A percentile compares a stretch with the other conserved stretches of the same genome.
Conservation (phyloP, 352 stramenopile genomes). For the Phytopythium litorale region DNA sequence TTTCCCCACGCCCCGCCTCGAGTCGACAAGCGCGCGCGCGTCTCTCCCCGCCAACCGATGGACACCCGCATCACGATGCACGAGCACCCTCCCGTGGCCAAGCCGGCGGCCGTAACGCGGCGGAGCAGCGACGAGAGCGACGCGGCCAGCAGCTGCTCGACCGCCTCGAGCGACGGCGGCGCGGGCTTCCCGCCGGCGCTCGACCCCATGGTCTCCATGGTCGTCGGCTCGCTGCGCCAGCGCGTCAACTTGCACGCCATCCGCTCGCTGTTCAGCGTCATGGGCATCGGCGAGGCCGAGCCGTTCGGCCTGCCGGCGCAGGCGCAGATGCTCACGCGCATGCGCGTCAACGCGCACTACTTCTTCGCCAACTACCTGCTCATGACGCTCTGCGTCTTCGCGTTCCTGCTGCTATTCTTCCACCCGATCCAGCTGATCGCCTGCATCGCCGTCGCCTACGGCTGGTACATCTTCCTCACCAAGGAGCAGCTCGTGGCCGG, state of each 20-base stretch:
- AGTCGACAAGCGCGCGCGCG: no score
- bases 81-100: not conserved
- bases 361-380: constrained; percentile 79
- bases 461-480: constrained; percentile 66
- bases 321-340: constrained; percentile 39
- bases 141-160: constrained; percentile 1
- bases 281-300: constrained; percentile 52
- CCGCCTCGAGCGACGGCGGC: not conserved
- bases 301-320: constrained; percentile 57
- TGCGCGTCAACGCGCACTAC: constrained; percentile 67
- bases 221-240: constrained; percentile 37
- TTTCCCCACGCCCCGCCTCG: not conserved
- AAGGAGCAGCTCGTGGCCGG: constrained; percentile 41
- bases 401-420: constrained; percentile 71
- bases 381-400: constrained; percentile 48
- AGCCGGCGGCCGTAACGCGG: not conserved
- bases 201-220: constrained; percentile 23
- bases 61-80: not conserved
- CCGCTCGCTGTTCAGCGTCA: constrained; percentile 59
- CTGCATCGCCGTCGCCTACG: constrained; percentile 53
- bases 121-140: constrained; percentile 3
- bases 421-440: constrained; percentile 64
- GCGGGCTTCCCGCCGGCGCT: constrained; percentile 9
- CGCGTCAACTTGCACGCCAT: constrained; percentile 41
- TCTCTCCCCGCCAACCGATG: not conserved